A percentile compares a stretch with the other conserved stretches of the same genome.
Conservation (phyloP, 75 land plant species). For the Chamaecyparis obtusa region DNA sequence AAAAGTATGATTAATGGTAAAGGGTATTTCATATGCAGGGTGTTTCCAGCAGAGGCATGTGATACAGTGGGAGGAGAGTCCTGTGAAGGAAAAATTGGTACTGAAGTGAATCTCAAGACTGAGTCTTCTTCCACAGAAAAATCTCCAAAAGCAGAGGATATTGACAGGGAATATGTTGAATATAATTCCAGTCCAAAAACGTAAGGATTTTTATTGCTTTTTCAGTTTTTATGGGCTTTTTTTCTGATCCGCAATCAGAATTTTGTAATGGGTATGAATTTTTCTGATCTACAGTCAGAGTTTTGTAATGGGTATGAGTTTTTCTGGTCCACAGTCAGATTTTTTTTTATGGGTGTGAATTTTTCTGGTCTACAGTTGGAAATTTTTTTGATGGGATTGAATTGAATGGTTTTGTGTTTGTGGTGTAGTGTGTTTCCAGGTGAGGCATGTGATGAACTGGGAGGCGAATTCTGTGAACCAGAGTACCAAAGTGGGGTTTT, state of each 20-base stretch:
- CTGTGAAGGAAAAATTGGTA: slow-evolving; percentile 38
- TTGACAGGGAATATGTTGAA: slow-evolving; percentile 53
- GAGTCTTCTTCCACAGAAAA: background rate
- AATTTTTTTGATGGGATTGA: background rate
- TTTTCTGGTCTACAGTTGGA: background rate
- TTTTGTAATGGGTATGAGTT: background rate
- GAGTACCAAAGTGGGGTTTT: slow-evolving; percentile 46
- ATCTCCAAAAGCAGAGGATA: slow-evolving; percentile 8
- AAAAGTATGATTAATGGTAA: background rate
- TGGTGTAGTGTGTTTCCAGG: slow-evolving; percentile 63
- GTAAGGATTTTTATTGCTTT: slow-evolving; percentile 16
- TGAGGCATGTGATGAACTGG: slow-evolving; percentile 88
- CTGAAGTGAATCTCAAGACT: slow-evolving; percentile 38
- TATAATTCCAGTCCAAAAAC: slow-evolving; percentile 44
- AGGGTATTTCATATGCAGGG: slow-evolving; percentile 19
- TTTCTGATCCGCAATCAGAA: background rate
- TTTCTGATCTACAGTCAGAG: background rate
- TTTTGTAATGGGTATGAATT: background rate
- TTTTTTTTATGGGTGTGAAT: background rate
- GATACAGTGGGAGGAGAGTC: slow-evolving; percentile 64
- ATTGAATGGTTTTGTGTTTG: background rate
- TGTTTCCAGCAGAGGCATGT: slow-evolving; percentile 69
- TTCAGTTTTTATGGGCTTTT: background rate
- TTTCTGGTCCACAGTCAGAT: too few relatives aligned
- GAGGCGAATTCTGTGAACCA: slow-evolving; percentile 74